phyloP scores from a whole-genome alignment of 257 asterid species.

The Solanum phureja region DNA sequence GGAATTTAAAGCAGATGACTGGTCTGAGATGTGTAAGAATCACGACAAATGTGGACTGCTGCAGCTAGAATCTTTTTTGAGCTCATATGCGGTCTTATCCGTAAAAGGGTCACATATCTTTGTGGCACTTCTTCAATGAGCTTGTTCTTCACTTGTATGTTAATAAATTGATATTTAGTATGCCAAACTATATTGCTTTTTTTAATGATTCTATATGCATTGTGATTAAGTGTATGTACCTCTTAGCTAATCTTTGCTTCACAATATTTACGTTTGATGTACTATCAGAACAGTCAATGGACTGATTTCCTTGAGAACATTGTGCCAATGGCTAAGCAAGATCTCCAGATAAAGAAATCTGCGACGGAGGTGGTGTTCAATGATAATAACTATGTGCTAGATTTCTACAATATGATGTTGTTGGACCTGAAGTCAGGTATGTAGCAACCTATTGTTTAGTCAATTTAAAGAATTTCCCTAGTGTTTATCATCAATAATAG shows the following conservation, averaged over 20 bases:
- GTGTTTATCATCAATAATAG: not conserved
- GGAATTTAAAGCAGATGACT: not conserved
- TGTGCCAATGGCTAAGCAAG: slow-evolving; percentile 39
- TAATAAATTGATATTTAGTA: too few relatives aligned
- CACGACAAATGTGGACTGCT: not conserved
- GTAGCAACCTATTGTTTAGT: slow-evolving; percentile 23
- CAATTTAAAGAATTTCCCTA: not conserved
- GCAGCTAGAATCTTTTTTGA: not conserved
- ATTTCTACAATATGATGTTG: slow-evolving; percentile 55
- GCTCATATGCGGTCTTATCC: not conserved
- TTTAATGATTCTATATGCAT: not conserved
- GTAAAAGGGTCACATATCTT: not conserved
- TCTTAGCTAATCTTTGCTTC: too few relatives aligned
- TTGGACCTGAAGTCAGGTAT: slow-evolving; percentile 52
- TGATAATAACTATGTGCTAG: slow-evolving; percentile 34
- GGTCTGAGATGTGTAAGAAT: not conserved
- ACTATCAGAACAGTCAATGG: too few relatives aligned
- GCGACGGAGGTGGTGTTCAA: slow-evolving; percentile 43
- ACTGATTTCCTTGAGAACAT: slow-evolving; percentile 52
- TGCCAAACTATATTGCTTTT: too few relatives aligned
- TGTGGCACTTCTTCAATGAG: too few relatives aligned
- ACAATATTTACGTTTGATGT: too few relatives aligned
- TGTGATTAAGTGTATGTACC: slow-evolving; percentile 4
- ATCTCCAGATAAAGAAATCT: slow-evolving; percentile 37
- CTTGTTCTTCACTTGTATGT: too few relatives aligned